Evolutionary conservation across 2,329 filamentous ascomycete genomes (phyloP).

Genomic region (Lasiodiplodia sp.): DNA sequence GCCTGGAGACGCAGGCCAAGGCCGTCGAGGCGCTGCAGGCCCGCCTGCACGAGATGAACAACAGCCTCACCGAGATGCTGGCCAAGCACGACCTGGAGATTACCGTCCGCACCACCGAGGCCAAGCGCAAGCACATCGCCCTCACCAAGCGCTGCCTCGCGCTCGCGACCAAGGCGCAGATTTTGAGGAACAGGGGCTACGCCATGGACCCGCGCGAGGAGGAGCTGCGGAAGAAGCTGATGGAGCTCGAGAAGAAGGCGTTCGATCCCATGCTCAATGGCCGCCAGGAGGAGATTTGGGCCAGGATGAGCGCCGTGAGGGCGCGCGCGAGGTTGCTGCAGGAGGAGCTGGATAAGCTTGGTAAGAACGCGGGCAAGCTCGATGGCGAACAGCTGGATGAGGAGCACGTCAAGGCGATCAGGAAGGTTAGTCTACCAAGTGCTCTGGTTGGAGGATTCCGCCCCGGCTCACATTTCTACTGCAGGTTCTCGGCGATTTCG

Average conservation of each 20-base stretch:
- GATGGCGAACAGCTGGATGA: conserved; percentile 67
- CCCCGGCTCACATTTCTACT: conserved; percentile 33
- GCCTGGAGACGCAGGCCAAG: conserved; percentile 74
- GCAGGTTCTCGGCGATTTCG: conserved; percentile 80
- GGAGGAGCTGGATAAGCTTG: conserved; percentile 75
- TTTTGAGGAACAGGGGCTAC: conserved; percentile 81
- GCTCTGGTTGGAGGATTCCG: neutral
- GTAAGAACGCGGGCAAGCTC: conserved; percentile 56
- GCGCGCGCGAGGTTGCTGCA: conserved; percentile 76
- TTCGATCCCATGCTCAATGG: conserved; percentile 78
- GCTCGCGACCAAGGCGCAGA: conserved; percentile 80
- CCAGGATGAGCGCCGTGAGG: conserved; percentile 75
- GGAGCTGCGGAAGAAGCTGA: conserved; percentile 74
- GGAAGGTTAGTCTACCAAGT: conserved; percentile 66
- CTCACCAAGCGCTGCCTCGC: conserved; percentile 76
- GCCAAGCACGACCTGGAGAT: conserved; percentile 79
- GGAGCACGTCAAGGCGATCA: conserved; percentile 74
- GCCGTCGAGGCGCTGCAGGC: conserved; percentile 74
- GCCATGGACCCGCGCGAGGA: conserved; percentile 82
- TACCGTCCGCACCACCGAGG: conserved; percentile 75
- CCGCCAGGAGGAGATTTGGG: conserved; percentile 85
- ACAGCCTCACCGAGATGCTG: conserved; percentile 73
- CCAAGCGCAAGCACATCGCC: conserved; percentile 74
- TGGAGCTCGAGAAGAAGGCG: conserved; percentile 71
- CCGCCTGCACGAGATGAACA: conserved; percentile 80